These are phyloP conservation scores for Skeletonema costatum DNA, from an alignment of 108 stramenopile species.

Conservation along the genomic window DNA sequence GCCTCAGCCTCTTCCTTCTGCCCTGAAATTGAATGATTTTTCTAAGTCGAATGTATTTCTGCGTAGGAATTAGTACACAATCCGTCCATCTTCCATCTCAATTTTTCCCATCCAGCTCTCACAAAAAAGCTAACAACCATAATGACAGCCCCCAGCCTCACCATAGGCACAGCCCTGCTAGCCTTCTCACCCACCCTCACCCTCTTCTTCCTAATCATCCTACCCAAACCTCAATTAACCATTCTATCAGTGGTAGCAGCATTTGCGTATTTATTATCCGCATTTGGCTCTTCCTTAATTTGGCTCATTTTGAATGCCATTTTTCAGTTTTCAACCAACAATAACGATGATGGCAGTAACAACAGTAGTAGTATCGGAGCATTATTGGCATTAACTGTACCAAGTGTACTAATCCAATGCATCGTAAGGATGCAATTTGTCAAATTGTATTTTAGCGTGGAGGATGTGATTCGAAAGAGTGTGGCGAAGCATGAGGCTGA, in stretches of 20 bases:
- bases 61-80: too few relatives aligned
- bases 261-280: conserved; percentile 70
- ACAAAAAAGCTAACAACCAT: conserved; percentile 8
- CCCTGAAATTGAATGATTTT: too few relatives aligned
- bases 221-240: conserved; percentile 76
- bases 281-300: conserved; percentile 50
- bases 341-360: neutral
- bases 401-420: conserved; percentile 69
- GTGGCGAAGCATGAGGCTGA: conserved; percentile 55
- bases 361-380: neutral
- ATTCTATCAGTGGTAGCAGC: conserved; percentile 74
- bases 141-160: conserved; percentile 57
- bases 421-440: conserved; percentile 66
- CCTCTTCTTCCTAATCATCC: conserved; percentile 66
- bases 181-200: conserved; percentile 80
- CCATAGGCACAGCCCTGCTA: conserved; percentile 66
- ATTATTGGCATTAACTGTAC: conserved; percentile 54
- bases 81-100: too few relatives aligned
- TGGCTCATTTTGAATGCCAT: conserved; percentile 59
- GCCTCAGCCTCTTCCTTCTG: too few relatives aligned
- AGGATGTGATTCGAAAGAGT: conserved; percentile 68
- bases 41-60: too few relatives aligned
- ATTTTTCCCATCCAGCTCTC: too few relatives aligned
- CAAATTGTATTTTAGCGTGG: conserved; percentile 70
- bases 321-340: neutral